phyloP scores from a whole-genome alignment of 768 basidiomycete genomes.

The Krasilnikovozyma curviuscula region DNA sequence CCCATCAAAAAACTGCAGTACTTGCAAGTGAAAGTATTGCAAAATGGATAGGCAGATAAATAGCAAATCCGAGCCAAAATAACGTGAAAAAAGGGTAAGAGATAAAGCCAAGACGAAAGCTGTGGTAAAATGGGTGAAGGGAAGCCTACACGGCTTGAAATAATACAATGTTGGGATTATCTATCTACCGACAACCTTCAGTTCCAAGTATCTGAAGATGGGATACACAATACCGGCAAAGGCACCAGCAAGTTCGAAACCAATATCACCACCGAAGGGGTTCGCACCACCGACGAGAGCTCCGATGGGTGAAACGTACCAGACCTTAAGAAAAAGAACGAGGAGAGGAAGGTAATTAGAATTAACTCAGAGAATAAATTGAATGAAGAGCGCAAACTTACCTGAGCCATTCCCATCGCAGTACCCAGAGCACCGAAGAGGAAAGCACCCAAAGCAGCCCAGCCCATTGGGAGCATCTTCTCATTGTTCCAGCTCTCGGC shows the following conservation, averaged over 20 bases:
- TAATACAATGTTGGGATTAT: too few species aligned
- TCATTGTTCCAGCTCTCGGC: constrained; percentile 25
- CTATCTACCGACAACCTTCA: constrained; percentile 7
- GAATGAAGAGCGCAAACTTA: too few species aligned
- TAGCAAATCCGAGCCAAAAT: too few species aligned
- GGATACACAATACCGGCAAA: constrained; percentile 20
- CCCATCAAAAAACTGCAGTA: too few species aligned
- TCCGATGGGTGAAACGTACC: constrained; percentile 14
- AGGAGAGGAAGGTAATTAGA: background rate
- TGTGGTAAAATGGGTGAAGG: too few species aligned
- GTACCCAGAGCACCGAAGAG: constrained; percentile 29
- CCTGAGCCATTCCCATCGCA: constrained; percentile 27
- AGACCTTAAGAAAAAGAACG: background rate
- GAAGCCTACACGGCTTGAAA: too few species aligned
- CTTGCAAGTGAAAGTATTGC: too few species aligned
- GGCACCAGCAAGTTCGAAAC: constrained; percentile 26
- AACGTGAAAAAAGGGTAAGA: too few species aligned
- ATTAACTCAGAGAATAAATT: constrained; percentile 18
- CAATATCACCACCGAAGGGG: constrained; percentile 25
- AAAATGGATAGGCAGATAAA: too few species aligned
- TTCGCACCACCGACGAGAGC: background rate
- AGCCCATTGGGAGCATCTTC: constrained; percentile 26
- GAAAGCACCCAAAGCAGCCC: constrained; percentile 27
- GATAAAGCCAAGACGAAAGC: too few species aligned
- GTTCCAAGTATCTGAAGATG: constrained; percentile 1